Percentiles rank a stretch among this genome's conserved stretches.
Conservation (phyloP, 2,329 filamentous ascomycete species). For the Trichophyton verrucosum region DNA sequence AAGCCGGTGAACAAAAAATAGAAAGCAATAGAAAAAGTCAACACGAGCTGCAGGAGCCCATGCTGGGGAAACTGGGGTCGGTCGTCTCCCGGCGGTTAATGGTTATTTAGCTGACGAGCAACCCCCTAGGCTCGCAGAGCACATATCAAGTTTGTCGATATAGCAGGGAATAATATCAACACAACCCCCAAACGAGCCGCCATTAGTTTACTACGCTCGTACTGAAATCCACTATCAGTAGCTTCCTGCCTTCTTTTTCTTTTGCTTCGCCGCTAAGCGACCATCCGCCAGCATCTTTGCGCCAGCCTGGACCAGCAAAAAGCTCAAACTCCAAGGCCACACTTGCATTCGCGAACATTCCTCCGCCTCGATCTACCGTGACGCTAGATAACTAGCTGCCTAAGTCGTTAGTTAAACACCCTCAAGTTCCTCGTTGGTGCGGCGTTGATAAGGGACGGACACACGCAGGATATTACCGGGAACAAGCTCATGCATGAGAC, state of each 20-base stretch:
- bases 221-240: no score
- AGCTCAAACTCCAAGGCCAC: background rate
- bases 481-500: conserved; percentile 6
- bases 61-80: conserved; percentile 2
- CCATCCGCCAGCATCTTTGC: background rate
- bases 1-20: no score
- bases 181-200: background rate
- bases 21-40: background rate
- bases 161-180: background rate
- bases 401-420: background rate
- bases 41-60: conserved; percentile 1
- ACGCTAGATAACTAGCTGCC: no score
- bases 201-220: background rate
- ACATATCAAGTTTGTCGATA: background rate
- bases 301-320: background rate
- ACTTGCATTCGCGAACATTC: background rate
- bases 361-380: background rate
- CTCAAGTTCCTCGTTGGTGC: background rate
- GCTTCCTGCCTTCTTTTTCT: background rate
- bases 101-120: background rate
- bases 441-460: no score
- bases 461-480: background rate
- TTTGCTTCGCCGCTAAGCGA: background rate
- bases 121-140: background rate
- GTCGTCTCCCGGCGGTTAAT: conserved; percentile 1